Evolutionary conservation across 2,329 filamentous ascomycete species (phyloP), one percentile per base, ranked within the genome.

Genomic region (Pestalotiopsis sp.): DNA sequence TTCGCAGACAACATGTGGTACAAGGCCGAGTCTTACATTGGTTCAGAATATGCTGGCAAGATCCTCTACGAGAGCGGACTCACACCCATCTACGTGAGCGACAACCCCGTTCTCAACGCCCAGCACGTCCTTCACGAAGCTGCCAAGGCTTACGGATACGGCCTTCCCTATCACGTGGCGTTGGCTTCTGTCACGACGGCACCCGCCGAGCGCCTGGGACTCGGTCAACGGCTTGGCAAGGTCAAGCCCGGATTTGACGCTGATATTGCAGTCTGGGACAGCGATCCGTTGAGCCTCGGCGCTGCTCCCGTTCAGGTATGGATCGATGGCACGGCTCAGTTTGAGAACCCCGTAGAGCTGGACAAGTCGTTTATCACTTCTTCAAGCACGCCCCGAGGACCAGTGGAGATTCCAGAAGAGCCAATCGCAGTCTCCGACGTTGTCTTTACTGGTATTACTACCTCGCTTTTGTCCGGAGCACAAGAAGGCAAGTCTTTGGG

Each of bases 1-100:
- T 93, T 93, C 73, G 90, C 91, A 11, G 90, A 92, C 74, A 91
- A 90, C 75, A 92, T 92, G 88, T 91, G 87, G 77, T 93, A 92
- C 84, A 92, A 93, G 79, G 83, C 86, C 1, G 91, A 93, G 79
- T 82, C 90, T 0, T 91, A 90, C 72, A 81, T 87, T 4, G 90
- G 86, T 0, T 91, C 89, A 12, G 89, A 92, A 75, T 87, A 87
- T 69, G 90, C 90, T 1, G 90, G 90, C 31, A 92, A 91, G 75
- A 83, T 89, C 4, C 83, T 93, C 0, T 89, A 89, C 72, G 90
- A 92, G 25, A 84, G 87, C 68, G 90, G 88, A 31, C 82, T 93
- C 40, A 91, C 89, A 0, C 85, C 89, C 1, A 86, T 91, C 25
- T 92, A 91, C 71, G 90, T 92, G n/a, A 90, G 87, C 70, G 90